Base-by-base conservation (phyloP, 208 protist species). In the Borovskyia barvae region DNA sequence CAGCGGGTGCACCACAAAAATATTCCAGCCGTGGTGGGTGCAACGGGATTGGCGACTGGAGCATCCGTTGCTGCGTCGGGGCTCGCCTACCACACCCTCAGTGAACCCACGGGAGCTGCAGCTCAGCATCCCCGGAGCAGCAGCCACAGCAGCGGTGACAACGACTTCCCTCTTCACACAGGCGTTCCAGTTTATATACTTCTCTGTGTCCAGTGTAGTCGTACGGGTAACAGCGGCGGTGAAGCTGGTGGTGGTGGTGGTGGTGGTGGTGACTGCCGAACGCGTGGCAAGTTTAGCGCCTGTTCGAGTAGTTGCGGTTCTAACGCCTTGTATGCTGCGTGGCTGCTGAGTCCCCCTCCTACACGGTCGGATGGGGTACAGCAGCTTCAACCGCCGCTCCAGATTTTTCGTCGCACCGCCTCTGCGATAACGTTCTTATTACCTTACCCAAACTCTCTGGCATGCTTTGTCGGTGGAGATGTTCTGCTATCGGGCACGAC, bases 261-360 rank as follows among this genome's bases (percentile, higher is more conserved):
- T 39, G 35, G 14, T 14, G 14, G 11, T 39, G 35, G 11, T 39
- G 35, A 39, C 14, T 39, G 8, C 20, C n/a, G n/a, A n/a, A n/a
- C n/a, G n/a, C n/a, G n/a, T n/a, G n/a, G n/a, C n/a, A n/a, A n/a
- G n/a, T n/a, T n/a, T n/a, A n/a, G n/a, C n/a, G n/a, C n/a, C 11
- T n/a, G 33, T 3, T 28, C 54, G 28, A 14, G 8, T 5, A 17
- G 19, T 4, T 43, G 33, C 4, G 45, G 45, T 6, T 63, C 56
- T 1, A 63, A 63, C 25, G 40, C 39, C 22, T 9, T 53, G 20
- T 54, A 33, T 25, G 36, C 22, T 14, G 56, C 45, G 33, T 63
- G 56, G 56, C 43, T 63, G 42, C 35, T 63, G 35, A 33, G n/a
- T 2, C 46, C 45, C 2, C 1, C 17, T 4, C 24, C 36, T 1